phyloP scores from a whole-genome alignment of 768 basidiomycete genomes.

The Phylloporus arenicola region DNA sequence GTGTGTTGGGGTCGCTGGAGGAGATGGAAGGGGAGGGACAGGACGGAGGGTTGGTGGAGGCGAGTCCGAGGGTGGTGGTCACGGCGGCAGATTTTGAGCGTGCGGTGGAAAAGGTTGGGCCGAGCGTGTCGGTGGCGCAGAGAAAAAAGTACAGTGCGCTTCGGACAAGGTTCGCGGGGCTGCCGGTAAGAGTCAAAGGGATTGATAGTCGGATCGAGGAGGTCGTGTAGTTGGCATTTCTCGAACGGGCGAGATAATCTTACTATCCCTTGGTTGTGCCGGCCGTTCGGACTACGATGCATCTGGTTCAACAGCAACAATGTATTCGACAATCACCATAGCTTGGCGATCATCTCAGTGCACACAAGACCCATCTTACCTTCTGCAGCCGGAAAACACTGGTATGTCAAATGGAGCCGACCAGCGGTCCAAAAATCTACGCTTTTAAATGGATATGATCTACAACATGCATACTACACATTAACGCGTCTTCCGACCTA shows the following conservation, averaged over 20 bases:
- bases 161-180: slow-evolving; percentile 76
- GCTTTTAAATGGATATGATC: neutral
- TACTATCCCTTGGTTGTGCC: too few species aligned
- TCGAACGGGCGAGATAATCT: too few species aligned
- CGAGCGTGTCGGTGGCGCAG: slow-evolving; percentile 80
- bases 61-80: slow-evolving; percentile 34
- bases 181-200: slow-evolving; percentile 47
- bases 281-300: too few species aligned
- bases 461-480: neutral
- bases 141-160: slow-evolving; percentile 77
- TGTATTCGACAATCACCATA: too few species aligned
- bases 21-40: slow-evolving; percentile 40
- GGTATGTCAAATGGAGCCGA: too few species aligned
- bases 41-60: neutral
- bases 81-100: slow-evolving; percentile 59
- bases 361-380: too few species aligned
- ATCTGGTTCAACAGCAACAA: too few species aligned
- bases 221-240: slow-evolving; percentile 4
- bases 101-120: slow-evolving; percentile 77
- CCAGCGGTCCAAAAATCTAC: too few species aligned
- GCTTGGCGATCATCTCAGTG: too few species aligned
- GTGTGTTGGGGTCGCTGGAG: slow-evolving; percentile 63
- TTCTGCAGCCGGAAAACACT: too few species aligned
- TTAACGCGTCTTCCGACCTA: neutral
- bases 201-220: slow-evolving; percentile 28